Base-by-base conservation (phyloP, 176 grass and related monocot genomes). In the Olyra latifolia region DNA sequence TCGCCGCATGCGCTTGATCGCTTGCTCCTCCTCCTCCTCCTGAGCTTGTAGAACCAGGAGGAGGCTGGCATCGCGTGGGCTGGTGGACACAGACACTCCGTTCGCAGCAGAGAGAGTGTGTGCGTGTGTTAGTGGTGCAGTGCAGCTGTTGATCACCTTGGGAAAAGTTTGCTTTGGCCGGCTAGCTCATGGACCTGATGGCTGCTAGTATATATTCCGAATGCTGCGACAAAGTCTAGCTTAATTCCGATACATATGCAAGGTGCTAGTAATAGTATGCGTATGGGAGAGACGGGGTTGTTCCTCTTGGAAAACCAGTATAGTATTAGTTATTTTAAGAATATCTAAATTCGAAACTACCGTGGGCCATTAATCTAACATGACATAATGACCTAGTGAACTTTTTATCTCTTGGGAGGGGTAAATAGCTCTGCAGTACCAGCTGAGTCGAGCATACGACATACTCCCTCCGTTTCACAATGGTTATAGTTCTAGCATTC, bases 1-100 rank as follows among this genome's bases (percentile, higher is more conserved):
- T 43, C n/a, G 1, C 57, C 27, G 58, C 42, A 48, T 19, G 75
- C 38, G 49, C 39, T 38, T 40, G 78, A 74, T 69, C 49, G 82
- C 82, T 72, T 73, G 83, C 28, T 66, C 87, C 85, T 83, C 70
- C 43, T 78, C 73, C 50, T 73, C 79, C 76, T 85, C 28, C 88
- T 72, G 64, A 99, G 91, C 89, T 88, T 96, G 79, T 90, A 84
- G 82, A 95, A 89, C 97, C 97, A 99, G 40, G 81, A 90, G 79
- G 74, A 86, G 38, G 87, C 78, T 78, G 86, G 70, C 82, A 89
- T 89, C 19, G 67, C 56, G 83, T 35, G 48, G 35, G 23, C 66
- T 16, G 35, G 19, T 35, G 38, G 69, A 55, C 77, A 35, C 39
- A 6, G 56, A 63, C 71, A 75, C 62, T 32, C 68, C 66, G 74